A percentile compares a stretch with the other conserved stretches of the same genome.
Conservation (phyloP, 805 yeast species). For the Candida ipomoeae region DNA sequence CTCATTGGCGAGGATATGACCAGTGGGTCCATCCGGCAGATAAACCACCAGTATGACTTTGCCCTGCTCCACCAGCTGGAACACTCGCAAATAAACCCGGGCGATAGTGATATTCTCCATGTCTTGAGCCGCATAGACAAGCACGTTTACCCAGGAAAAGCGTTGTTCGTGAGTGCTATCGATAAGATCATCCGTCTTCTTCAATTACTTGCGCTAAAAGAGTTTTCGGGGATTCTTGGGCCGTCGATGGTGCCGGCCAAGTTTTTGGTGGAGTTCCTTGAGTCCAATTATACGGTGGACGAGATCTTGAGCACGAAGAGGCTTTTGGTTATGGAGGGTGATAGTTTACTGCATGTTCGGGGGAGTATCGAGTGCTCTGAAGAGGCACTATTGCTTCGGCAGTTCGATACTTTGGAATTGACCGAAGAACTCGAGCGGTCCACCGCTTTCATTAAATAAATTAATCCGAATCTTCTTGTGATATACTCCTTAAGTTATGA, state of each 20-base stretch:
- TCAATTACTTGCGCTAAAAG: slow-evolving; percentile 12
- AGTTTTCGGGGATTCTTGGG: not conserved
- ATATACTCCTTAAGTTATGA: not conserved
- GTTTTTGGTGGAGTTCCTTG: slow-evolving; percentile 3
- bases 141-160: slow-evolving; percentile 14
- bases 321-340: slow-evolving; percentile 1
- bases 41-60: slow-evolving; percentile 9
- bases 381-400: slow-evolving; percentile 1
- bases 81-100: slow-evolving; percentile 1
- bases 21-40: slow-evolving; percentile 9
- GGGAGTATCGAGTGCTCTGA: slow-evolving; percentile 2
- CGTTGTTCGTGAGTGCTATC: slow-evolving; percentile 11
- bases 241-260: slow-evolving; percentile 1
- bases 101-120: slow-evolving; percentile 7
- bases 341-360: not conserved
- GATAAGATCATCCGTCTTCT: slow-evolving; percentile 13
- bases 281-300: slow-evolving; percentile 8
- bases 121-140: slow-evolving; percentile 10
- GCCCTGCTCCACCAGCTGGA: slow-evolving; percentile 3
- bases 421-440: slow-evolving; percentile 8
- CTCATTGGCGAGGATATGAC: slow-evolving; percentile 2
- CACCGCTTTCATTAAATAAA: not conserved
- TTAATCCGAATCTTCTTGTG: too few species aligned
- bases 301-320: slow-evolving; percentile 12
- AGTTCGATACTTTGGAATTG: slow-evolving; percentile 8